Conservation (phyloP, 768 basidiomycete genomes). For the Leccinum barrowsii region DNA sequence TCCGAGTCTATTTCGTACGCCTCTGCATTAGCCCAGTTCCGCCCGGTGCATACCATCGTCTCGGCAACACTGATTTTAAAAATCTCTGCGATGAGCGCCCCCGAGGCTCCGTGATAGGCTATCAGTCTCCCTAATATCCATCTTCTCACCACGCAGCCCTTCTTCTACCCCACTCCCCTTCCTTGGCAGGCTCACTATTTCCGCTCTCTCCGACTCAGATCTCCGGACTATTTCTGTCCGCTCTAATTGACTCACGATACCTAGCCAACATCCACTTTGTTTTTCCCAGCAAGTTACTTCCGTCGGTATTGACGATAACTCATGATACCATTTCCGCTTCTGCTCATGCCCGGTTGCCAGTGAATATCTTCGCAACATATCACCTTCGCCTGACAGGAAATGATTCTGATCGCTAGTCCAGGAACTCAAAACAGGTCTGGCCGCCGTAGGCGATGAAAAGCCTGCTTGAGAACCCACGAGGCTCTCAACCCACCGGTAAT, state of each 20-base stretch:
- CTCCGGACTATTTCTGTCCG: conserved; percentile 8
- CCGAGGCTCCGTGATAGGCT: conserved; percentile 4
- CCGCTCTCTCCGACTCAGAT: conserved; percentile 14
- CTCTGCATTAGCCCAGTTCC: conserved; percentile 11
- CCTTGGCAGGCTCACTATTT: conserved; percentile 10
- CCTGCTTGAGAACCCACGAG: conserved; percentile 5
- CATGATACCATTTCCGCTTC: not conserved
- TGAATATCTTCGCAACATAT: not conserved
- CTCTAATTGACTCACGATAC: conserved; percentile 11
- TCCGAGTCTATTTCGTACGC: not conserved
- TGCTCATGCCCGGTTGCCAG: not conserved
- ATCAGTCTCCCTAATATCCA: not conserved
- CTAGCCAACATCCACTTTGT: not conserved
- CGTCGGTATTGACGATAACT: not conserved
- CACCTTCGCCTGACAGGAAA: not conserved
- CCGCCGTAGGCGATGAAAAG: conserved; percentile 9
- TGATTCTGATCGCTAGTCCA: not conserved
- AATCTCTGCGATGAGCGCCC: not conserved
- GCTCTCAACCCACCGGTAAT: not conserved
- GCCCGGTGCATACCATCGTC: conserved; percentile 8
- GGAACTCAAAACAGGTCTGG: conserved; percentile 1
- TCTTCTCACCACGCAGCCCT: conserved; percentile 15
- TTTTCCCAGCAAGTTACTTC: not conserved
- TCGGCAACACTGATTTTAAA: not conserved
- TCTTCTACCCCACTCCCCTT: conserved; percentile 7